These are phyloP conservation scores for Dendrobium catenatum DNA, from an alignment of 106 monocot genomes.

Conservation along the genomic window DNA sequence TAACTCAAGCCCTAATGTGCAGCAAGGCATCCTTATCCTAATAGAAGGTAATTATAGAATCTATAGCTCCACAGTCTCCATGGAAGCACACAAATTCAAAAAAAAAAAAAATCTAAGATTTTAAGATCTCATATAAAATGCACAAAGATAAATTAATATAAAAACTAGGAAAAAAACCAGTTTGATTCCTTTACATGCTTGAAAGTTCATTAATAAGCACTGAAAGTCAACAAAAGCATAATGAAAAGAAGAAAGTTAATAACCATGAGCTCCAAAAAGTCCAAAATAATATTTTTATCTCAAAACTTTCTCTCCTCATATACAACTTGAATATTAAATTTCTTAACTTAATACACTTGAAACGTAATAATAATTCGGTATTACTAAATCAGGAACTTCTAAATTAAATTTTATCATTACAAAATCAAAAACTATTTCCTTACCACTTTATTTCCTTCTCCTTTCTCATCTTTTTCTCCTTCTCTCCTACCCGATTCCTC, in stretches of 20 bases:
- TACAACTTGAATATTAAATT: too few relatives aligned
- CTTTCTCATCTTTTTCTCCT: too few relatives aligned
- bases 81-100: background rate
- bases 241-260: background rate
- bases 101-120: too few relatives aligned
- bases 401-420: too few relatives aligned
- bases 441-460: too few relatives aligned
- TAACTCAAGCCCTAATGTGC: background rate
- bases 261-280: background rate
- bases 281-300: too few relatives aligned
- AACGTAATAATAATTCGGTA: too few relatives aligned
- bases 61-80: background rate
- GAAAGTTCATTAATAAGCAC: background rate
- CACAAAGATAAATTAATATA: background rate
- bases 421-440: too few relatives aligned
- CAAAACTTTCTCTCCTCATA: too few relatives aligned
- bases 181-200: background rate
- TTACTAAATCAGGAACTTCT: too few relatives aligned
- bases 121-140: background rate
- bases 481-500: too few relatives aligned
- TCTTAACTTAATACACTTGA: too few relatives aligned
- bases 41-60: background rate
- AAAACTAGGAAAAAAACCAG: background rate
- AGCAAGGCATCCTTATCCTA: background rate
- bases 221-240: background rate